Evolutionary conservation across 1,284 basidiomycete genomes (phyloP), one percentile per base, ranked within the genome.

Genomic region (Malassezia furfur): DNA sequence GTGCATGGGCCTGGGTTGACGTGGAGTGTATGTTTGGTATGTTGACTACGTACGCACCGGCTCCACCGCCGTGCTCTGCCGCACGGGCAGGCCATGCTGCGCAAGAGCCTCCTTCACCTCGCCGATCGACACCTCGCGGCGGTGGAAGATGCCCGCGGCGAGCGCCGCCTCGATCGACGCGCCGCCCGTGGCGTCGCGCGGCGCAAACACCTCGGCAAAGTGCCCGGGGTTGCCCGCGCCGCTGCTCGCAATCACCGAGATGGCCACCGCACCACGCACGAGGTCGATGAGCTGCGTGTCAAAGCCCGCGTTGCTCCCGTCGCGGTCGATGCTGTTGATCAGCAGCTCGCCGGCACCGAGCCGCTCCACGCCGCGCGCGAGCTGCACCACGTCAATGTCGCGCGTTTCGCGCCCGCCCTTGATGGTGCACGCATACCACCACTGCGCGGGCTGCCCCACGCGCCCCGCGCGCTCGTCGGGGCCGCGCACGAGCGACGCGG

Each of bases 391-490:
- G 19, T 94, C 94, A n/a, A 99, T 77, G 51, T 84, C 84, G n/a
- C 91, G 82, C 36, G 80, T 75, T 70, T 90, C 87, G 36, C 94
- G 83, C 15, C 94, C 94, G 45, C 94, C 93, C 6, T 86, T 88
- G 51, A 96, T 86, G 12, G 94, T 98, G 76, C 93, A 96, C 72
- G 91, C 88, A 77, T 99, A 99, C 93, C 93, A 98, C 91, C 94
- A 78, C 74, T 85, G 85, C 54, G 84, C 85, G 15, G 75, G 73
- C 40, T 43, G 21, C 19, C 75, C 74, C 22, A 78, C 65, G 85
- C 85, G 52, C 77, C 78, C 69, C 79, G 80, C 37, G 22, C 55
- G 55, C 45, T 57, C 55, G 39, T 57, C 55, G 75, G 68, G 19
- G 0, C 68, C 70, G 5, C 39, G 19, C 0, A 73, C 67, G 14